These are phyloP conservation scores for Biancaea sappan DNA, from an alignment of 306 rosid species.

Conservation along the genomic window DNA sequence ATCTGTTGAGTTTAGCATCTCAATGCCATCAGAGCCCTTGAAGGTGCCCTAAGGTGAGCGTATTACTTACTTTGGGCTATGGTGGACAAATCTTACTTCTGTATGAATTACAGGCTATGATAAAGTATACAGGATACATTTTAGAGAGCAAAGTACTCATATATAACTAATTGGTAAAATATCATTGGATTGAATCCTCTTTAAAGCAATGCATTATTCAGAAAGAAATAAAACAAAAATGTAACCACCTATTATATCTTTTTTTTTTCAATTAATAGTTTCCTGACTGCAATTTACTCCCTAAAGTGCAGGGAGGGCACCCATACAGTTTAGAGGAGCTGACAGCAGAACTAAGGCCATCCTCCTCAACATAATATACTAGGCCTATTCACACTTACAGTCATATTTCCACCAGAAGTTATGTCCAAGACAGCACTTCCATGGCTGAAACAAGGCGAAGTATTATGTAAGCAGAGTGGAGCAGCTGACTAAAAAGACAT, in stretches of 20 bases:
- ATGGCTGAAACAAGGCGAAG: slow-evolving; percentile 67
- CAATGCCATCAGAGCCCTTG: background rate
- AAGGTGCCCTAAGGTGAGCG: background rate
- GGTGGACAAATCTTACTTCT: background rate
- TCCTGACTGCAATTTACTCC: background rate
- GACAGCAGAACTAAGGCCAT: background rate
- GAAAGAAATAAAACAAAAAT: background rate
- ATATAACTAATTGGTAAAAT: background rate
- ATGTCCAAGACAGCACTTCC: slow-evolving; percentile 85
- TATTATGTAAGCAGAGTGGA: slow-evolving; percentile 24
- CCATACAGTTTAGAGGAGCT: background rate
- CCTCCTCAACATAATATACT: background rate
- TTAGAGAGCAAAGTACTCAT: background rate
- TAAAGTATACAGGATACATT: background rate
- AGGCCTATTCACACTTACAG: slow-evolving; percentile 58
- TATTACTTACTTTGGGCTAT: background rate
- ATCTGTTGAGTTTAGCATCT: background rate
- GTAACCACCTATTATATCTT: background rate
- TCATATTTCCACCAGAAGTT: slow-evolving; percentile 79
- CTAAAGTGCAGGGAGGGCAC: slow-evolving; percentile 10
- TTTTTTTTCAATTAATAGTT: slow-evolving; percentile 3
- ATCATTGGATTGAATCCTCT: background rate
- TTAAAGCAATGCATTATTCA: background rate
- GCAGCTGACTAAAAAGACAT: background rate
- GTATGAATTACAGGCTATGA: background rate